Conservation (phyloP, 495 filamentous ascomycete species). For the Apiosordaria backusii region DNA sequence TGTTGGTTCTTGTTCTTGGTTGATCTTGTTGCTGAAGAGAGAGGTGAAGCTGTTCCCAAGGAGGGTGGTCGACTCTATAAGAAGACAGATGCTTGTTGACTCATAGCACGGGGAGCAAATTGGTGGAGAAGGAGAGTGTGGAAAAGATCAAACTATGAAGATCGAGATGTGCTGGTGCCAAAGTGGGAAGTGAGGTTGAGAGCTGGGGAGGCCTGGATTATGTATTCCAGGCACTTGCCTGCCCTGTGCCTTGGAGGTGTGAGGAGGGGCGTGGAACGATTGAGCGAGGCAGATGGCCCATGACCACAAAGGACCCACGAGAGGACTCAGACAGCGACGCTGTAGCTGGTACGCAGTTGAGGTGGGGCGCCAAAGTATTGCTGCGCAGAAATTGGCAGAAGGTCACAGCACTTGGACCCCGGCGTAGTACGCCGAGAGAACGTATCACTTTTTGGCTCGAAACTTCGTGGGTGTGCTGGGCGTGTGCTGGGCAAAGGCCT, state of each 20-base stretch:
- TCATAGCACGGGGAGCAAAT: conserved; percentile 22
- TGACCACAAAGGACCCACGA: conserved; percentile 38
- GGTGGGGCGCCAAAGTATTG: conserved; percentile 19
- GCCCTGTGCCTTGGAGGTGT: conserved; percentile 27
- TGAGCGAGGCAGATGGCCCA: conserved; percentile 29
- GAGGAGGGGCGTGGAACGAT: conserved; percentile 15
- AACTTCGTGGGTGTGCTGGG: conserved; percentile 10
- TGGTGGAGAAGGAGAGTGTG: conserved; percentile 28
- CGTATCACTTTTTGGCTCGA: conserved; percentile 19
- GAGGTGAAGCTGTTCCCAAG: conserved; percentile 20
- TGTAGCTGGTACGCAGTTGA: conserved; percentile 21
- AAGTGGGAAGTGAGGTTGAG: conserved; percentile 24
- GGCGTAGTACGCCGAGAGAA: conserved; percentile 17
- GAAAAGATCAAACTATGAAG: conserved; percentile 22
- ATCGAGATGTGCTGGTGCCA: conserved; percentile 27
- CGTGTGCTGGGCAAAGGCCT: conserved; percentile 23
- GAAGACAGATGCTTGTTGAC: conserved; percentile 24
- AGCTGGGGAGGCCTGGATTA: conserved; percentile 34
- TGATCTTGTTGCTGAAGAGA: conserved; percentile 11
- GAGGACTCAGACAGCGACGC: conserved; percentile 32
- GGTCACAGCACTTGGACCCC: conserved; percentile 11
- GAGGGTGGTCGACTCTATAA: conserved; percentile 24
- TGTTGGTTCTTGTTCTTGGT: conserved; percentile 11
- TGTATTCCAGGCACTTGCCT: conserved; percentile 28
- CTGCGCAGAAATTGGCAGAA: background rate